Conservation (phyloP, 225 moss, liverwort and hornwort species). For the Polytrichum commune region DNA sequence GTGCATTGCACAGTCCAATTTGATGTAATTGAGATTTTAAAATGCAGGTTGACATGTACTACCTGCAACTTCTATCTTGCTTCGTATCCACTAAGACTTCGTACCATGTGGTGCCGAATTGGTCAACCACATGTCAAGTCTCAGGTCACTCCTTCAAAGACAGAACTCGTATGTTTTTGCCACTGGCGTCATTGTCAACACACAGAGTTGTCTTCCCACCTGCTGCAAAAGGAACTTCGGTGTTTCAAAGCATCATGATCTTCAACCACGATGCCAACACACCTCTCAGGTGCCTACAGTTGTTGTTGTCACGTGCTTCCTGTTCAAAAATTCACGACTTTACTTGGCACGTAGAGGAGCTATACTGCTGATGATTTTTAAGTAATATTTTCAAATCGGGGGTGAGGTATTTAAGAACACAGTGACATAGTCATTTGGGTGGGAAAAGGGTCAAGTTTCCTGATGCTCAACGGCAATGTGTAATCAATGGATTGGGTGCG, state of each 20-base stretch:
- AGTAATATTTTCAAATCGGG: too few species aligned
- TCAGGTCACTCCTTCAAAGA: slow-evolving; percentile 74
- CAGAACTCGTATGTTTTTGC: slow-evolving; percentile 64
- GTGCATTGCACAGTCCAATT: too few species aligned
- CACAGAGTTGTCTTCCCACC: slow-evolving; percentile 76
- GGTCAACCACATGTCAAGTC: slow-evolving; percentile 58
- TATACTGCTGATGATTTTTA: too few species aligned
- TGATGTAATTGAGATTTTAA: too few species aligned
- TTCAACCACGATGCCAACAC: slow-evolving; percentile 79
- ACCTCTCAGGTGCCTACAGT: slow-evolving; percentile 62
- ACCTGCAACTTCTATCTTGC: slow-evolving; percentile 64
- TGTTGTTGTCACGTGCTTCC: too few species aligned
- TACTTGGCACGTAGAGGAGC: too few species aligned
- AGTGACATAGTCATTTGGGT: too few species aligned
- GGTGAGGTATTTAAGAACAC: too few species aligned
- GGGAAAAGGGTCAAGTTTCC: too few species aligned
- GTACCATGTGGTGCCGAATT: slow-evolving; percentile 77
- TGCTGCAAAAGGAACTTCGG: slow-evolving; percentile 66
- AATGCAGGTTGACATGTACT: slow-evolving; percentile 65
- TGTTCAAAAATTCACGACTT: too few species aligned
- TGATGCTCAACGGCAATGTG: too few species aligned
- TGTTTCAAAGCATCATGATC: slow-evolving; percentile 70
- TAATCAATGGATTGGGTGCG: background rate
- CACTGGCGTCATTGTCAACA: slow-evolving; percentile 65
- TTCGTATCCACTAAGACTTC: slow-evolving; percentile 79